These are phyloP conservation scores for Hypoxylon sp. DNA, from an alignment of 2,329 filamentous ascomycete species.

Conservation along the genomic window DNA sequence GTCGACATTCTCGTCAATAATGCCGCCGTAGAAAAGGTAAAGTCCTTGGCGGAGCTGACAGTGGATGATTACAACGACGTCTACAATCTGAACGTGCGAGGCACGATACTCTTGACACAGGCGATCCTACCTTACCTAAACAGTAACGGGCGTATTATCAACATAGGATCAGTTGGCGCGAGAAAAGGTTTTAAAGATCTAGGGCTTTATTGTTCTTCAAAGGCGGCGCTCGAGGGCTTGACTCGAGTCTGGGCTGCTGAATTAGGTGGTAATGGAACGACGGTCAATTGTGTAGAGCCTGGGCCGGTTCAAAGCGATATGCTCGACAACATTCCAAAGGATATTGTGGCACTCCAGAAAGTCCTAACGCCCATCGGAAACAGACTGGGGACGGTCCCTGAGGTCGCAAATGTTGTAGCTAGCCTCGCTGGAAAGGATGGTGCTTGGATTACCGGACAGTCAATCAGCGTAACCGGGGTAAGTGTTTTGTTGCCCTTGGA, in stretches of 20 bases:
- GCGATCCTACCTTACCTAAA: conserved; percentile 67
- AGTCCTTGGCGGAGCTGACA: conserved; percentile 59
- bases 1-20: conserved; percentile 60
- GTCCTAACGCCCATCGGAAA: conserved; percentile 66
- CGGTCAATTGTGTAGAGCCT: conserved; percentile 73
- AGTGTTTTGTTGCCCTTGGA: conserved; percentile 16
- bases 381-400: conserved; percentile 66
- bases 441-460: conserved; percentile 69
- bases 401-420: conserved; percentile 70
- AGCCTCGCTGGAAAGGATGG: conserved; percentile 67
- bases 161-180: conserved; percentile 70
- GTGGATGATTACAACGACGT: conserved; percentile 66
- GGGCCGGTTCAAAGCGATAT: conserved; percentile 73
- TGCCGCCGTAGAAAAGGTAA: conserved; percentile 57
- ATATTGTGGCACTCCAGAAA: conserved; percentile 65
- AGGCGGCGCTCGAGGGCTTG: conserved; percentile 72
- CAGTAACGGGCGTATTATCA: conserved; percentile 67
- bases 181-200: conserved; percentile 62
- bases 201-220: conserved; percentile 69
- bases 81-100: conserved; percentile 72
- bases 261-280: conserved; percentile 69
- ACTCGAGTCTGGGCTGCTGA: conserved; percentile 73
- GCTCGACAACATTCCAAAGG: conserved; percentile 66
- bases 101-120: conserved; percentile 67
- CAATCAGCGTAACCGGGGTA: conserved; percentile 69